These are phyloP conservation scores for Solanum pinnatisectum DNA, from an alignment of 257 asterid species.

Conservation along the genomic window DNA sequence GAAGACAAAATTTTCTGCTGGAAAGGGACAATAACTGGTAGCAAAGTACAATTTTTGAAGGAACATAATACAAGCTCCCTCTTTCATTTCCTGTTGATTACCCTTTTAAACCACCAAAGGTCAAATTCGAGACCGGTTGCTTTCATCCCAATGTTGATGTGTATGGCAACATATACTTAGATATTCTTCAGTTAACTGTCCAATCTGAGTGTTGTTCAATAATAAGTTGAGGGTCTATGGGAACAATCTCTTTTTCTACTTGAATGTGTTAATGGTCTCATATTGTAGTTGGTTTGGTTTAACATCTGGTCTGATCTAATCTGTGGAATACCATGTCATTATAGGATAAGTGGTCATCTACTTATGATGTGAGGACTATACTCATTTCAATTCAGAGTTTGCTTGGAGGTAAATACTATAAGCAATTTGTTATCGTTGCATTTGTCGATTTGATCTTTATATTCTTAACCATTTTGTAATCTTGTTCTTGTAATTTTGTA, in stretches of 20 bases:
- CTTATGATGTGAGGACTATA: conserved; percentile 89
- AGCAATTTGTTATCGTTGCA: background rate
- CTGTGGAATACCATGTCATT: background rate
- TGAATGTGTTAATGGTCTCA: no score
- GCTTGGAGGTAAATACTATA: conserved; percentile 63
- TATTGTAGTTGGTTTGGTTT: background rate
- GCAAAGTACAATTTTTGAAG: conserved; percentile 86
- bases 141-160: conserved; percentile 90
- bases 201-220: background rate
- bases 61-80: conserved; percentile 77
- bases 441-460: background rate
- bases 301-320: background rate
- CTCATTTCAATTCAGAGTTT: conserved; percentile 80
- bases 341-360: conserved; percentile 95
- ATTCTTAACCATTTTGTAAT: background rate
- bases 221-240: no score
- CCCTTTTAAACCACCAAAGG: conserved; percentile 89
- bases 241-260: background rate
- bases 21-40: conserved; percentile 86
- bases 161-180: conserved; percentile 78
- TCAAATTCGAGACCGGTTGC: conserved; percentile 83
- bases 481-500: background rate
- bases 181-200: conserved; percentile 61
- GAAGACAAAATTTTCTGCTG: conserved; percentile 87
- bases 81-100: conserved; percentile 66